phyloP scores from a whole-genome alignment of 148 eudicot species.

The Dysphania ambrosioides region DNA sequence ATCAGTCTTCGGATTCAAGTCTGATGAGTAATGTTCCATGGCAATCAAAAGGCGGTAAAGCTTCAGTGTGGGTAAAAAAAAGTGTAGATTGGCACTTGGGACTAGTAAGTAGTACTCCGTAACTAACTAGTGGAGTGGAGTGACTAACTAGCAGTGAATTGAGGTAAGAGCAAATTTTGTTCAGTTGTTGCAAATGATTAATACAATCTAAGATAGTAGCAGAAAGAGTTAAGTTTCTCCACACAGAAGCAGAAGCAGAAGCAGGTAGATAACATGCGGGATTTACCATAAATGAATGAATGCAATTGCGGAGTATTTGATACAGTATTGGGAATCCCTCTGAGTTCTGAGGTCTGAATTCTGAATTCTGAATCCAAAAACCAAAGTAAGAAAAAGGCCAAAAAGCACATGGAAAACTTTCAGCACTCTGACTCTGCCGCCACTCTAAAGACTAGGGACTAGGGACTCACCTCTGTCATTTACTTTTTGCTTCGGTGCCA shows the following conservation, averaged over 20 bases:
- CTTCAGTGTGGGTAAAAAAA: no score
- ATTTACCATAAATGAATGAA: conserved; percentile 8
- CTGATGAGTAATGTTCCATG: no score
- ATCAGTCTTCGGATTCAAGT: no score
- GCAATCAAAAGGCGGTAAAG: no score
- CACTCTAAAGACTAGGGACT: conserved; percentile 34
- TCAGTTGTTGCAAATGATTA: no score
- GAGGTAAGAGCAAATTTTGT: neutral
- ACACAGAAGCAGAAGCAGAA: neutral
- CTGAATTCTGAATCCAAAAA: conserved; percentile 24
- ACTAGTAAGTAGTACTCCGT: no score
- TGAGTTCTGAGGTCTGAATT: no score
- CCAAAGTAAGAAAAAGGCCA: conserved; percentile 19
- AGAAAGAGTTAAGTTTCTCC: conserved; percentile 10
- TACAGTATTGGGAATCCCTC: conserved; percentile 6
- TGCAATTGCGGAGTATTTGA: neutral
- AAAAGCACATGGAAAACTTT: conserved; percentile 25
- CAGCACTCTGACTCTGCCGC: conserved; percentile 15
- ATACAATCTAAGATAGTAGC: neutral
- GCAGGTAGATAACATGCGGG: conserved; percentile 23
- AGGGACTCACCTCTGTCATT: conserved; percentile 21
- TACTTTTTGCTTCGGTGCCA: conserved; percentile 4
- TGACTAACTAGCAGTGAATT: no score
- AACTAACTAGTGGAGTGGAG: no score
- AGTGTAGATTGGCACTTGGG: no score